Base-by-base conservation (phyloP, 108 stramenopile genomes). In the Cyclostephanos tholiformis region DNA sequence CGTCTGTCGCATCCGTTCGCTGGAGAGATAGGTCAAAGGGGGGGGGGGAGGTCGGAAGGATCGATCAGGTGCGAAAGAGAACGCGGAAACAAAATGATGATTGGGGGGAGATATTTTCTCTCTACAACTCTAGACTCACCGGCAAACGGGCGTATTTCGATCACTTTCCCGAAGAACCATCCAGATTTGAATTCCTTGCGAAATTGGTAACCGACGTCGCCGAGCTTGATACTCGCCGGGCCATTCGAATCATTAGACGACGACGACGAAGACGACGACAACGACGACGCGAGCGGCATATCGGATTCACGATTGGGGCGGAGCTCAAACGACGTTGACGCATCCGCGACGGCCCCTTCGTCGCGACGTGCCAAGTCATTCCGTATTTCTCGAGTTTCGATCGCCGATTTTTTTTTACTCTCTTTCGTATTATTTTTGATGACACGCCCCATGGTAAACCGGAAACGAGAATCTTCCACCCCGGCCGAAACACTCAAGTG, bases 171-270 rank as follows among this genome's bases (percentile, higher is more conserved):
- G 8, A 65, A 56, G 43, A 60, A 72, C 78, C 78, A 79, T 29
- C 78, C 78, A 12, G 71, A 71, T 43, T 67, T 60, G 63, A 79
- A 79, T 14, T 65, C 38, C 38, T 79, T 79, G 13, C 71, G 78
- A 56, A 79, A 79, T 52, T 68, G 58, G 48, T 79, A 79, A 44
- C 78, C 78, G 6, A 79, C 71, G 35, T 44, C 30, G 22, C 71
- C 71, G 12, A 79, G 26, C 55, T 49, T 20, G 9, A 20, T 20
- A 9, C 19, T 22, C 26, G 53, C 53, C 19, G 26, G 10, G 8
- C 26, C 53, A 1, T 55, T 20, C 23, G 9, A 16, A 20, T 55
- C 19, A 27, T 64, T 41, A 12, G 38, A 39, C 30, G 6, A 6
- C 36, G 36, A 6, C 36, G 36, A 41, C 41, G 41, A 41, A 8